Base-by-base conservation (phyloP, 2,329 filamentous ascomycete genomes). In the Colletotrichum magnum region DNA sequence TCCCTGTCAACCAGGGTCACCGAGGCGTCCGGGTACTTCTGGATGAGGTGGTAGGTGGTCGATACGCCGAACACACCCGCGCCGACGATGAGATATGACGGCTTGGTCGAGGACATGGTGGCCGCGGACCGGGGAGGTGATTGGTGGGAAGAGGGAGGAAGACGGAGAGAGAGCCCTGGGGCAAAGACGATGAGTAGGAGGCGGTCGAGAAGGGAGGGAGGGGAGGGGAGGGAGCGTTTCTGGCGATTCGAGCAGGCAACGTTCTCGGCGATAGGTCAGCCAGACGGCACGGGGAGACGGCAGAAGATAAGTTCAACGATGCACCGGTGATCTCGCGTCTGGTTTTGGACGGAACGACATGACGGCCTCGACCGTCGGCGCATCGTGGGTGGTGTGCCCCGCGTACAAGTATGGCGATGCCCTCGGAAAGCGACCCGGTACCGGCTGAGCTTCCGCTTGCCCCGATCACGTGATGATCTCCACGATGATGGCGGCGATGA, bases 51-150 rank as follows among this genome's bases (percentile, higher is more conserved):
- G 68, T 89, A 88, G n/a, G 90, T 90, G 0, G 89, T 91, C 24
- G 88, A 90, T 43, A 87, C 86, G 45, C 90, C 90, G 74, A 92
- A 92, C 36, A 90, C 88, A 52, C 90, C 90, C 7, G 87, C 88
- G 41, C 90, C 90, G 51, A 92, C 79, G 65, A 92, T 90, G 66
- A 92, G 79, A 73, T 85, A 86, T 15, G 83, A 84, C 13, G 70
- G 48, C 9, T 63, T 58, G 21, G 26, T 43, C 5, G 63, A 47
- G 21, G 62, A 45, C 70, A 71, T 71, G 41, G 32, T 70, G 36
- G 50, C 28, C 45, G 45, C 18, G 18, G 21, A 52, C 15, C 16
- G 41, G 51, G 53, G 47, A 15, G 12, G 52, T 66, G 56, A 66
- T 57, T 51, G 58, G 64, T 54, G 47, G 57, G n/a, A 28, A 36